phyloP scores from a whole-genome alignment of 768 basidiomycete genomes.

The Mycena filopes region DNA sequence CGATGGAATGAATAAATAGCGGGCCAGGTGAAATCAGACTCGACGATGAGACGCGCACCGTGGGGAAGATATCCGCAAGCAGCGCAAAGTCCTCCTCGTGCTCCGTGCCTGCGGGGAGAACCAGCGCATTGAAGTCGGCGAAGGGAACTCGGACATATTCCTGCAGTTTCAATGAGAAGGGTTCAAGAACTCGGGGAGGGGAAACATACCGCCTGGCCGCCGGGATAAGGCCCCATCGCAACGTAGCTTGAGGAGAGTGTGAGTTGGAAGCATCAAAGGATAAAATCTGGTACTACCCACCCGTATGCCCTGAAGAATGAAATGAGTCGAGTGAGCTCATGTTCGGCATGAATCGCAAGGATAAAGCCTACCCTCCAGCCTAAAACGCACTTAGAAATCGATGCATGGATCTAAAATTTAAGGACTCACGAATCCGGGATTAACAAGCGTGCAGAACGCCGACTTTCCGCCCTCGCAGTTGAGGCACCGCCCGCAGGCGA shows the following conservation, averaged over 20 bases:
- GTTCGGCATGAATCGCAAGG: not conserved
- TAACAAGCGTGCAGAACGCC: constrained; percentile 67
- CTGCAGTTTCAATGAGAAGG: constrained; percentile 36
- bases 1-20: too few species aligned
- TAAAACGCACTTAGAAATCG: constrained; percentile 25
- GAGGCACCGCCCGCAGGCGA: constrained; percentile 65
- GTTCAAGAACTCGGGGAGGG: not conserved
- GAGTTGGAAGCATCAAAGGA: not conserved
- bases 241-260: constrained; percentile 54
- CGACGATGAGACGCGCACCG: constrained; percentile 53
- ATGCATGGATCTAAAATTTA: not conserved
- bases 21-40: too few species aligned
- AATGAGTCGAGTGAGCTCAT: not conserved
- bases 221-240: constrained; percentile 65
- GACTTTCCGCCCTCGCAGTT: constrained; percentile 66
- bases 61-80: constrained; percentile 67
- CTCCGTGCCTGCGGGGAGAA: constrained; percentile 62
- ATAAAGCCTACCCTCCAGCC: constrained; percentile 54
- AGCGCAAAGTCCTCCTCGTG: constrained; percentile 66
- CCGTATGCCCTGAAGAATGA: constrained; percentile 54
- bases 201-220: constrained; percentile 59
- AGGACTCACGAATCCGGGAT: constrained; percentile 63
- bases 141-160: constrained; percentile 68
- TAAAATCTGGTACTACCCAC: constrained; percentile 37
- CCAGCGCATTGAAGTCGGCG: constrained; percentile 66